Percentiles rank a stretch among this genome's conserved stretches.
Conservation (phyloP, 75 land plant genomes). For the Picea glauca region DNA sequence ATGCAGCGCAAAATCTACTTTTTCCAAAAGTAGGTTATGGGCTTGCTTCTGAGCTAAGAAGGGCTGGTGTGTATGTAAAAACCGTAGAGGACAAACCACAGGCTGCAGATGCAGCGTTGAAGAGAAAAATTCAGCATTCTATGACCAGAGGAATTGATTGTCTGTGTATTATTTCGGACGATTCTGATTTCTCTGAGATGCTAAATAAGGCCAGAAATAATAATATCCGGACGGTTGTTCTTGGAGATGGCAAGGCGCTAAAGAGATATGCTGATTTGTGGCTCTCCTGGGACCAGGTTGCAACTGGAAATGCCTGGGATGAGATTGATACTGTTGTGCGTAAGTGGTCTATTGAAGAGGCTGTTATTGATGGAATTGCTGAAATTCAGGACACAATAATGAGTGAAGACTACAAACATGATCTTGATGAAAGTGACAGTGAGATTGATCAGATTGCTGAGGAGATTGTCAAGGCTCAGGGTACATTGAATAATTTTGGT, state of each 20-base stretch:
- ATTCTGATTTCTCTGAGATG: constrained; percentile 72
- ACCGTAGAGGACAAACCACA: constrained; percentile 89
- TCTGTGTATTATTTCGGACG: constrained; percentile 81
- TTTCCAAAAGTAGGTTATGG: constrained; percentile 75
- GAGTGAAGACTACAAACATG: constrained; percentile 8
- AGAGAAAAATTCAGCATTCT: constrained; percentile 60
- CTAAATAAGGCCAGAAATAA: constrained; percentile 52
- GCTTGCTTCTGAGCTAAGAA: constrained; percentile 53
- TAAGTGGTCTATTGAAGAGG: constrained; percentile 10
- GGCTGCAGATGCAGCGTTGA: constrained; percentile 82
- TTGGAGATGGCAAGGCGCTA: constrained; percentile 60
- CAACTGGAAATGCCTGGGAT: constrained; percentile 46
- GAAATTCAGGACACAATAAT: constrained; percentile 16
- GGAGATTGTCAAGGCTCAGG: constrained; percentile 16
- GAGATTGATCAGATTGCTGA: constrained; percentile 39
- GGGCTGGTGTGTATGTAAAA: constrained; percentile 80
- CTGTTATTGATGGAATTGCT: constrained; percentile 11
- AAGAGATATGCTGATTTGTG: constrained; percentile 62
- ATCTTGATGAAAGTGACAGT: constrained; percentile 22
- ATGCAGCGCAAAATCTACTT: constrained; percentile 52
- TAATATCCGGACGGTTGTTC: constrained; percentile 68
- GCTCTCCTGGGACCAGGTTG: constrained; percentile 69
- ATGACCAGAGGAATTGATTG: constrained; percentile 66
- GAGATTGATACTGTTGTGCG: constrained; percentile 17
- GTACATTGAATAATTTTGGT: constrained; percentile 8